phyloP scores from a whole-genome alignment of 768 basidiomycete genomes.

The Amanita exitialis region DNA sequence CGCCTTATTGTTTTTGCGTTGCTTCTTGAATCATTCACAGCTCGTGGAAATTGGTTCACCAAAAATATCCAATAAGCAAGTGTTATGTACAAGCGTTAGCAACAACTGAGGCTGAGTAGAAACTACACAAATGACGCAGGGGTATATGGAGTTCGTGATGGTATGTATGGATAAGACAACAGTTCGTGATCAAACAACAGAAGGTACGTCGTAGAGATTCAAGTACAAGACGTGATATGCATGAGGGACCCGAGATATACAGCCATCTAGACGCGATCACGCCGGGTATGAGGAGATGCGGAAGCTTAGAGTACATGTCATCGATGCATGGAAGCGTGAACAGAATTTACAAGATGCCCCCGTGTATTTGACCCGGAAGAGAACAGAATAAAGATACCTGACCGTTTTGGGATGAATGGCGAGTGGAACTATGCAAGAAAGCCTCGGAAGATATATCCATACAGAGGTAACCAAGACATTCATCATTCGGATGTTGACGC shows the following conservation, averaged over 20 bases:
- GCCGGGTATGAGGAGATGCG: conserved; percentile 7
- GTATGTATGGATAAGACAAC: conserved; percentile 9
- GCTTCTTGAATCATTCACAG: too few relatives aligned
- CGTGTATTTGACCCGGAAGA: background rate
- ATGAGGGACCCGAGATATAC: conserved; percentile 14
- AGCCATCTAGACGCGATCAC: conserved; percentile 29
- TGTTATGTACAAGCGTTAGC: conserved; percentile 7
- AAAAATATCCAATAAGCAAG: conserved; percentile 6
- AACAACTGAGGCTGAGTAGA: background rate
- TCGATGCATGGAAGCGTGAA: conserved; percentile 5
- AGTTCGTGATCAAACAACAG: conserved; percentile 11
- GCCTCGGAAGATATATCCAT: conserved; percentile 1
- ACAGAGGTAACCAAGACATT: background rate
- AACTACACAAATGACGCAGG: background rate
- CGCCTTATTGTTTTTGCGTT: conserved; percentile 19
- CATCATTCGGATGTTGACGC: conserved; percentile 1
- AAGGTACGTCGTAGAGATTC: conserved; percentile 7
- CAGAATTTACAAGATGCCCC: conserved; percentile 5
- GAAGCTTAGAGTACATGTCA: conserved; percentile 3
- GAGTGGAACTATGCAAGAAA: background rate
- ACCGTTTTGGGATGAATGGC: conserved; percentile 1
- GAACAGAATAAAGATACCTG: conserved; percentile 5
- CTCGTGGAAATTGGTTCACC: conserved; percentile 1
- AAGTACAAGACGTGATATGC: conserved; percentile 13
- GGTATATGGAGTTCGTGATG: conserved; percentile 7